These are phyloP conservation scores for Alternaria consortialis DNA, from an alignment of 2,329 filamentous ascomycete species.

Conservation along the genomic window DNA sequence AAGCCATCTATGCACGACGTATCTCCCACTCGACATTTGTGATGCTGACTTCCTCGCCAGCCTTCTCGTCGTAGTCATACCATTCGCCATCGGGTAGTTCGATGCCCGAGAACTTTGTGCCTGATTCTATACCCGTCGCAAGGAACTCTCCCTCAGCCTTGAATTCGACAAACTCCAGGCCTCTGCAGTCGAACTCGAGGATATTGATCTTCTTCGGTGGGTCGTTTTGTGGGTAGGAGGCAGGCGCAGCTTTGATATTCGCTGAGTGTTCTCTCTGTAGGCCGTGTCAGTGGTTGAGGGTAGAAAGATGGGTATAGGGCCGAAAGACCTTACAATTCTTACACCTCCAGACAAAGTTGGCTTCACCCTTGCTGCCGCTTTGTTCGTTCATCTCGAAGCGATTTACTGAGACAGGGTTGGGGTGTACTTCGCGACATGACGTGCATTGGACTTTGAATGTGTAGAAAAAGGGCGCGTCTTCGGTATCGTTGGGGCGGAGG, in stretches of 20 bases:
- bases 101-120: conserved; percentile 81
- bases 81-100: conserved; percentile 91
- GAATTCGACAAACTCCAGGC: conserved; percentile 91
- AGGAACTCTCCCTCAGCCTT: conserved; percentile 94
- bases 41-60: conserved; percentile 89
- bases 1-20: conserved; percentile 65
- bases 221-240: conserved; percentile 73
- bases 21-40: conserved; percentile 91
- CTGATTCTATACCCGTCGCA: conserved; percentile 80
- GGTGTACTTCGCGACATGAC: conserved; percentile 91
- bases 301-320: conserved; percentile 11
- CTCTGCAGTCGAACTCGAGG: conserved; percentile 91
- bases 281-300: conserved; percentile 11
- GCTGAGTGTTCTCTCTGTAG: conserved; percentile 84
- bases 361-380: conserved; percentile 91
- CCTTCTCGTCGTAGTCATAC: conserved; percentile 98
- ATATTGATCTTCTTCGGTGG: conserved; percentile 80
- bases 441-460: conserved; percentile 98
- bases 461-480: conserved; percentile 89
- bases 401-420: conserved; percentile 85
- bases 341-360: conserved; percentile 99
- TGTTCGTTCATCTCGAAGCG: conserved; percentile 92
- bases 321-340: conserved; percentile 88
- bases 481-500: conserved; percentile 82
- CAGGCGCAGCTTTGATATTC: conserved; percentile 78